Percentiles rank a stretch among this genome's conserved stretches.
Conservation (phyloP, 176 grass and related monocot genomes). For the Triticum urartu region DNA sequence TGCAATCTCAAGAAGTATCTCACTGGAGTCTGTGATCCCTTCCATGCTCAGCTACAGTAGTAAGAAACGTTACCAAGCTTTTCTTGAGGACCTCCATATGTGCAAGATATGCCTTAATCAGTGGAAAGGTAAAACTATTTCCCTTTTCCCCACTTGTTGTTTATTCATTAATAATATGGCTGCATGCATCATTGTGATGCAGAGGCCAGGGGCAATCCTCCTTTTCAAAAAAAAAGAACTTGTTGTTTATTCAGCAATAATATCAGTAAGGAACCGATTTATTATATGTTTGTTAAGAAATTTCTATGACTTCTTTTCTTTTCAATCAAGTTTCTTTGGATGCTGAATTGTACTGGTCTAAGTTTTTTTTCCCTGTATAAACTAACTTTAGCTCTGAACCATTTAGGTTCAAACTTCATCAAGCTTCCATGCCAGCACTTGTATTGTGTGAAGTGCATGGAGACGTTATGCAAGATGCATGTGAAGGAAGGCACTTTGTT, state of each 20-base stretch:
- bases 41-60: conserved; percentile 44
- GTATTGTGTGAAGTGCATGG: conserved; percentile 34
- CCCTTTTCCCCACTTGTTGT: not conserved
- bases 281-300: not conserved
- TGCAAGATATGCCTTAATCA: conserved; percentile 49
- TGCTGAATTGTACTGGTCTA: not conserved
- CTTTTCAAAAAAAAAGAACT: no score
- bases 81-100: conserved; percentile 45
- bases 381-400: not conserved
- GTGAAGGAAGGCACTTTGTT: conserved; percentile 45
- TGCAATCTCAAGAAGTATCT: conserved; percentile 35
- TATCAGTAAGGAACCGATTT: not conserved
- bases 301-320: not conserved
- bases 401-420: conserved; percentile 42
- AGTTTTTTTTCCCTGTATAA: not conserved
- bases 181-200: no score
- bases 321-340: not conserved
- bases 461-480: conserved; percentile 44
- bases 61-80: conserved; percentile 38
- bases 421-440: conserved; percentile 33
- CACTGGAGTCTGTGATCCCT: conserved; percentile 39
- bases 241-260: not conserved
- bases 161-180: not conserved
- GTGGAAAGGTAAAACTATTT: conserved; percentile 18
- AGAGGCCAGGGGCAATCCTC: no score